Evolutionary conservation across 345 rosid species (phyloP).

Genomic region (Camelina hispida): DNA sequence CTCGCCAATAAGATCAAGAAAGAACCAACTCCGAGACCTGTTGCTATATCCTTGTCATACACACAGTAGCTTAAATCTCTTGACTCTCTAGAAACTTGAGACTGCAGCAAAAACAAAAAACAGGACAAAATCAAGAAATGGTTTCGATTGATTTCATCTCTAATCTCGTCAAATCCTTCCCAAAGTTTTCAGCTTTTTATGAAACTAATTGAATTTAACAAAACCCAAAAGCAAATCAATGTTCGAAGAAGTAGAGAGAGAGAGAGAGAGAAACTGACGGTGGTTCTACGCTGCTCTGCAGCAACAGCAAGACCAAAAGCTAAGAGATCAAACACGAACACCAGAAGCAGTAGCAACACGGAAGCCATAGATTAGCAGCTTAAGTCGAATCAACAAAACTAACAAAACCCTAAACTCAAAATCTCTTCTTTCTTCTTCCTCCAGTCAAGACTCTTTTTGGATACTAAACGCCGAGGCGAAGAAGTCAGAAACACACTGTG

Average conservation of each 20-base stretch:
- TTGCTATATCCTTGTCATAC: constrained; percentile 83
- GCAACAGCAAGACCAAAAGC: constrained; percentile 97
- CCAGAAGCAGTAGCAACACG: constrained; percentile 58
- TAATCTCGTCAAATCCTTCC: not conserved
- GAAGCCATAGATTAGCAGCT: constrained; percentile 74
- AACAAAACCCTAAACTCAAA: constrained; percentile 5
- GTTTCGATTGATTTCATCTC: not conserved
- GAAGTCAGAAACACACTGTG: no score
- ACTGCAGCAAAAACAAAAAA: constrained; percentile 46
- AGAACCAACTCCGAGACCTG: constrained; percentile 77
- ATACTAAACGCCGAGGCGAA: no score
- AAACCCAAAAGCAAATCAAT: constrained; percentile 16
- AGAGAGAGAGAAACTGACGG: constrained; percentile 57
- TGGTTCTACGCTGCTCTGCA: constrained; percentile 89
- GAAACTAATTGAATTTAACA: constrained; percentile 6
- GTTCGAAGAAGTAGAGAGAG: not conserved
- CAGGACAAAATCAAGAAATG: constrained; percentile 1
- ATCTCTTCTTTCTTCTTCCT: constrained; percentile 16
- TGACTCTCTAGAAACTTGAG: constrained; percentile 28
- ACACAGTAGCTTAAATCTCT: constrained; percentile 55
- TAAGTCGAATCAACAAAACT: not conserved
- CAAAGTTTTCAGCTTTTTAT: constrained; percentile 23
- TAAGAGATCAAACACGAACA: constrained; percentile 73
- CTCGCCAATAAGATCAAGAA: constrained; percentile 64
- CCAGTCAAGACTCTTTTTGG: no score